These are phyloP conservation scores for Tulasnella sp. DNA, from an alignment of 768 basidiomycete species.

Conservation along the genomic window DNA sequence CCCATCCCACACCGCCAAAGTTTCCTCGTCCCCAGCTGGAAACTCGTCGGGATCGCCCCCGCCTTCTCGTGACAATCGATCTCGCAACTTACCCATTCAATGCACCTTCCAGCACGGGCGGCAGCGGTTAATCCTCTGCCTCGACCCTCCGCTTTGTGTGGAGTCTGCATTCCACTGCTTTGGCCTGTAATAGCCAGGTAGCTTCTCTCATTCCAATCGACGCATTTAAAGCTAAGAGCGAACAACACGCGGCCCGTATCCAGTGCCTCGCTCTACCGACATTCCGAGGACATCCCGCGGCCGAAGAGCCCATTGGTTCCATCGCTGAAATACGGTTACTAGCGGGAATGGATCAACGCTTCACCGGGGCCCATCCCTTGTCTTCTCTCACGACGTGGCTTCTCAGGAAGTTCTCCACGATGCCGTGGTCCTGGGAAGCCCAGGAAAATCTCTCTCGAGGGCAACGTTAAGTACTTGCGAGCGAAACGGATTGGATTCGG, in stretches of 20 bases:
- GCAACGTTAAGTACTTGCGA: not conserved
- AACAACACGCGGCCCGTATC: not conserved
- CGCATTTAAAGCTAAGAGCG: conserved; percentile 2
- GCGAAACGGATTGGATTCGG: not conserved
- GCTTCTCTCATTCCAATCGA: conserved; percentile 7
- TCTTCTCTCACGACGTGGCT: not conserved
- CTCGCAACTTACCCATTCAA: conserved; percentile 13
- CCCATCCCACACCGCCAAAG: too few relatives aligned
- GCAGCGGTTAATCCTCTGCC: conserved; percentile 6
- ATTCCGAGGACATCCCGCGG: not conserved
- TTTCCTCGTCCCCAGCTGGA: not conserved
- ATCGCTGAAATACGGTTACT: not conserved
- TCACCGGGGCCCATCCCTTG: not conserved
- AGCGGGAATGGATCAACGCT: not conserved
- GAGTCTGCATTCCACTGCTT: conserved; percentile 2
- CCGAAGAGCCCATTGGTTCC: not conserved
- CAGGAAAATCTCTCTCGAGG: not conserved
- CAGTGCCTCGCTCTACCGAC: not conserved
- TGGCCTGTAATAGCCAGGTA: not conserved
- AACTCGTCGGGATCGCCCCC: conserved; percentile 7
- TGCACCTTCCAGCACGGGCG: not conserved
- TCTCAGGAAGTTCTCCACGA: not conserved
- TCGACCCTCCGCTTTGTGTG: conserved; percentile 5
- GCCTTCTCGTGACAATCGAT: not conserved
- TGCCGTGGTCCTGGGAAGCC: not conserved